Conservation (phyloP, 495 filamentous ascomycete genomes). For the Haplographium delicatum region DNA sequence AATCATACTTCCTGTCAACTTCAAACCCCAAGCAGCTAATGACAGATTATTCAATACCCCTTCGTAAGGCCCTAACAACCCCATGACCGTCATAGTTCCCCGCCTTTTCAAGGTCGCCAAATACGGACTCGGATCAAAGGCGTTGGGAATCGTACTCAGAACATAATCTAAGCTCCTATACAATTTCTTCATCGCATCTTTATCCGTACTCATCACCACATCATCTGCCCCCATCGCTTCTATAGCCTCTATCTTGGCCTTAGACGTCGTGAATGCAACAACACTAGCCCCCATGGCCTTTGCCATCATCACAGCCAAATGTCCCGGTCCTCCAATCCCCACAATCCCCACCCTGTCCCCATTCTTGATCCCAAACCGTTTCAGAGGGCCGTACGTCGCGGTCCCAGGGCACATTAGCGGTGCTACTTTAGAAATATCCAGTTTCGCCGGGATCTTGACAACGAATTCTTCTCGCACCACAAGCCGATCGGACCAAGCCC, state of each 20-base stretch:
- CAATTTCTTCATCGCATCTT: background rate
- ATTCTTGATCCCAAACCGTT: slow-evolving; percentile 1
- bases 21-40: slow-evolving; percentile 2
- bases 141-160: background rate
- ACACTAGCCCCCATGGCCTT: slow-evolving; percentile 1
- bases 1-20: slow-evolving; percentile 9
- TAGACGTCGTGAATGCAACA: background rate
- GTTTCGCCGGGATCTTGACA: background rate
- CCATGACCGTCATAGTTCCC: slow-evolving; percentile 8
- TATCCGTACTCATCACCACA: background rate
- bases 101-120: background rate
- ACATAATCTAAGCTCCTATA: background rate
- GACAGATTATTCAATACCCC: slow-evolving; percentile 5
- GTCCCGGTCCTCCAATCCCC: background rate
- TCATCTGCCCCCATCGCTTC: background rate
- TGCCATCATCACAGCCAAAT: slow-evolving; percentile 1
- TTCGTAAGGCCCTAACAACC: slow-evolving; percentile 2
- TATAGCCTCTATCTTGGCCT: background rate
- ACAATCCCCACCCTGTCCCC: slow-evolving; percentile 1
- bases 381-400: background rate
- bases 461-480: slow-evolving; percentile 1
- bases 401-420: background rate
- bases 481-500: background rate
- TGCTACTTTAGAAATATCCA: background rate
- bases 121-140: slow-evolving; percentile 4